Conservation (phyloP, 352 stramenopile genomes). For the Thraustochytrium striatum region DNA sequence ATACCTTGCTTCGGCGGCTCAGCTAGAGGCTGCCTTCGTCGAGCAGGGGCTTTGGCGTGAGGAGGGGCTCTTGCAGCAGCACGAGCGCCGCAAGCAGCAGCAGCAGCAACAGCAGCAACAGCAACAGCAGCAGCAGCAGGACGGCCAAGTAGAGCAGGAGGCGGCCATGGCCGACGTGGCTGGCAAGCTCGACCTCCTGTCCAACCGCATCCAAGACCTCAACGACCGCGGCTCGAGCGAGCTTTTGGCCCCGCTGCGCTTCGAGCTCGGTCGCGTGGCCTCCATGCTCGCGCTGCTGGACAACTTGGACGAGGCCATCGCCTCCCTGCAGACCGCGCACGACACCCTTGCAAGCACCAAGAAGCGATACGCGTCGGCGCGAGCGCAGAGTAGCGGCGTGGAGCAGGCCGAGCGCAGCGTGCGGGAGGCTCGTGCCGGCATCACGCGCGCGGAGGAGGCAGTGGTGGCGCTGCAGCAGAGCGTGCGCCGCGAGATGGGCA, state of each 20-base stretch:
- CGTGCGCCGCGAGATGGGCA: slow-evolving; percentile 20
- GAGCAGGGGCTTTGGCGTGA: neutral
- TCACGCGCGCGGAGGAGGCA: neutral
- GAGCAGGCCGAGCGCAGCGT: neutral
- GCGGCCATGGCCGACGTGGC: too few relatives aligned
- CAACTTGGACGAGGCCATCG: neutral
- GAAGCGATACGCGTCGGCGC: slow-evolving; percentile 25
- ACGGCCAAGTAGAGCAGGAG: too few relatives aligned
- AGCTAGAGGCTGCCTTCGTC: neutral
- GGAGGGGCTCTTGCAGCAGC: neutral
- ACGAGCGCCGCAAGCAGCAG: too few relatives aligned
- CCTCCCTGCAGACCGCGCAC: neutral
- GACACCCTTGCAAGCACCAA: neutral
- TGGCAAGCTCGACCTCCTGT: slow-evolving; percentile 1
- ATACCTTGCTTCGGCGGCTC: slow-evolving; percentile 6
- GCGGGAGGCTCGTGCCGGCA: neutral
- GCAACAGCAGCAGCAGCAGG: too few relatives aligned
- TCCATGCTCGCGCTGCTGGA: slow-evolving; percentile 1
- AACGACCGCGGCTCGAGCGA: slow-evolving; percentile 16
- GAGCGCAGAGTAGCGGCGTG: neutral
- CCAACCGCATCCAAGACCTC: slow-evolving; percentile 30
- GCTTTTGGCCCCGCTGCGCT: slow-evolving; percentile 7
- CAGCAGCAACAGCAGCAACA: too few relatives aligned
- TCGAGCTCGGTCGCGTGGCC: neutral
- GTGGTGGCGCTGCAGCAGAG: slow-evolving; percentile 8